A percentile compares a stretch with the other conserved stretches of the same genome.
phyloP scores from a whole-genome alignment of 2,329 filamentous ascomycete species.

The Exophiala viscosa region DNA sequence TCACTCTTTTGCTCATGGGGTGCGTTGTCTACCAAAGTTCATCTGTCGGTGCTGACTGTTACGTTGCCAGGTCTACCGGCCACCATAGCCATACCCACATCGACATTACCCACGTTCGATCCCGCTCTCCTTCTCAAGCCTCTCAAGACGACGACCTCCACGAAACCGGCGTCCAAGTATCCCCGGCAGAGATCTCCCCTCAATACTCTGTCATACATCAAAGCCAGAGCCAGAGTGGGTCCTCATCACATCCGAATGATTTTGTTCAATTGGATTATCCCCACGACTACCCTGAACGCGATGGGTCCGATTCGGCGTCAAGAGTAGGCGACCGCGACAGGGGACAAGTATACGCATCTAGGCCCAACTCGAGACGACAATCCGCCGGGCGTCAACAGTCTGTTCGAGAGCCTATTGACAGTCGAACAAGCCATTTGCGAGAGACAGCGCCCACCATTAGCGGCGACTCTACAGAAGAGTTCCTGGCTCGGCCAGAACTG shows the following conservation, averaged over 20 bases:
- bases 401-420: conserved; percentile 43
- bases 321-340: conserved; percentile 20
- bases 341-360: conserved; percentile 20
- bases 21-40: conserved; percentile 18
- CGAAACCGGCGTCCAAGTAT: conserved; percentile 40
- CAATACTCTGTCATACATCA: conserved; percentile 24
- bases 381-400: conserved; percentile 38
- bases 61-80: conserved; percentile 17
- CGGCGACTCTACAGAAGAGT: conserved; percentile 64
- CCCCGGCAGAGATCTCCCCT: conserved; percentile 31
- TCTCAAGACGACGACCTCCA: conserved; percentile 46
- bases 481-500: conserved; percentile 33
- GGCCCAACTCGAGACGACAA: conserved; percentile 37
- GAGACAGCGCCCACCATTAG: conserved; percentile 48
- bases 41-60: conserved; percentile 15
- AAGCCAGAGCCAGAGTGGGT: conserved; percentile 26
- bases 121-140: conserved; percentile 37
- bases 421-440: conserved; percentile 18
- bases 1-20: conserved; percentile 27
- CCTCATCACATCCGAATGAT: conserved; percentile 27
- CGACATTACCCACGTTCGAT: conserved; percentile 36
- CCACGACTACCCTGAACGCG: conserved; percentile 38
- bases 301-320: conserved; percentile 45
- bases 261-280: conserved; percentile 35
- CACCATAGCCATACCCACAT: conserved; percentile 45